Percentiles rank a stretch among this genome's conserved stretches.
phyloP scores from a whole-genome alignment of 2,329 filamentous ascomycete genomes.

The Triangularia verruculosa region DNA sequence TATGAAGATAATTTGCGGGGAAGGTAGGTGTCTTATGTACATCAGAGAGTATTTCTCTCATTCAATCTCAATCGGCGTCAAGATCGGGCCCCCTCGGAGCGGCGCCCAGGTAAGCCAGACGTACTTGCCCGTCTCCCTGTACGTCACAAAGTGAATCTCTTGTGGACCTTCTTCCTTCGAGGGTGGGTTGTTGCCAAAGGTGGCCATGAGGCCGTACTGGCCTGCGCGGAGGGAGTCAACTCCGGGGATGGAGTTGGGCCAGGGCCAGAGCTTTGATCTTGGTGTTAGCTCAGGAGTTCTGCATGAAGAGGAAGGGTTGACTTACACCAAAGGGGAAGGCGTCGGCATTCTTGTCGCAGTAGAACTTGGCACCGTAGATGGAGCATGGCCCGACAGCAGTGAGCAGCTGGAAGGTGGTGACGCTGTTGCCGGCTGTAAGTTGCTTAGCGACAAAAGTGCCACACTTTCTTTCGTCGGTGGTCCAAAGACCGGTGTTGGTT shows the following conservation, averaged over 20 bases:
- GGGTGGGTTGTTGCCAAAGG: constrained; percentile 10
- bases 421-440: not conserved
- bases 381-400: constrained; percentile 11
- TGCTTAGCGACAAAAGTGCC: constrained; percentile 12
- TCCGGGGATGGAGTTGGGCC: constrained; percentile 12
- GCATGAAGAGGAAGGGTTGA: not conserved
- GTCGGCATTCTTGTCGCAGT: constrained; percentile 12
- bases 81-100: not conserved
- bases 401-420: constrained; percentile 3
- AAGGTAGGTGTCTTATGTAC: not conserved
- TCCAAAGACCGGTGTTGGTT: constrained; percentile 18
- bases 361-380: constrained; percentile 9
- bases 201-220: constrained; percentile 23
- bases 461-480: constrained; percentile 13
- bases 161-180: constrained; percentile 6
- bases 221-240: constrained; percentile 14
- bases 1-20: no score
- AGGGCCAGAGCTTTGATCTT: constrained; percentile 14
- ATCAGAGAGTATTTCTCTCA: not conserved
- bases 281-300: not conserved
- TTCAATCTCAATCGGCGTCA: not conserved
- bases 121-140: constrained; percentile 14
- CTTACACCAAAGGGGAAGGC: constrained; percentile 19
- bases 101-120: constrained; percentile 21
- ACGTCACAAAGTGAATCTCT: constrained; percentile 12